Evolutionary conservation across 805 yeast genomes (phyloP).

Genomic region (Yarrowia sp.): DNA sequence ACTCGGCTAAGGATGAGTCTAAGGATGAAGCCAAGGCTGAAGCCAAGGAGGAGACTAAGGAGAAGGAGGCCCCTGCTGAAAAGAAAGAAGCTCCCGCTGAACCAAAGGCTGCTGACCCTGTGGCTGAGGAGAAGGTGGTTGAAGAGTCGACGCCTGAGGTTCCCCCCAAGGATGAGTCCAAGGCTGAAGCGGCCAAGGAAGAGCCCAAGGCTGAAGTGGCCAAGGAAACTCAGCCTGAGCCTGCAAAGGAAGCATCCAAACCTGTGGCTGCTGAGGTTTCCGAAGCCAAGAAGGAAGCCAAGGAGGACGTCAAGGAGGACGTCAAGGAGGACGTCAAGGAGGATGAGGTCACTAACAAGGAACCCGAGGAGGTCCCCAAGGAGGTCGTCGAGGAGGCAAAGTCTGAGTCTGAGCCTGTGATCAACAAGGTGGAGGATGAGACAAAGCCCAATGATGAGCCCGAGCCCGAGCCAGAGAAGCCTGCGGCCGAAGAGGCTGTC

Average conservation of each 20-base stretch:
- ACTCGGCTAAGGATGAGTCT: constrained; percentile 24
- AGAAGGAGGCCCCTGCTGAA: constrained; percentile 16
- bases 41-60: constrained; percentile 22
- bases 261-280: too few species aligned
- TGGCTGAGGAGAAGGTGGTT: background rate
- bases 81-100: background rate
- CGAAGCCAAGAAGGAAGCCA: constrained; percentile 27
- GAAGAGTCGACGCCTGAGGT: background rate
- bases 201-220: background rate
- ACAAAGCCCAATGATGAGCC: background rate
- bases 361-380: too few species aligned
- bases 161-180: background rate
- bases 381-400: background rate
- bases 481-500: background rate
- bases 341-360: too few species aligned
- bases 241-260: too few species aligned
- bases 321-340: constrained; percentile 27
- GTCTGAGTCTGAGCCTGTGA: background rate
- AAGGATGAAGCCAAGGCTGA: constrained; percentile 28
- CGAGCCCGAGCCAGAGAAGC: too few species aligned
- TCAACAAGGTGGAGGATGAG: background rate
- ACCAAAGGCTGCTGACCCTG: too few species aligned
- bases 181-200: background rate
- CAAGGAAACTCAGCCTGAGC: too few species aligned
- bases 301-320: constrained; percentile 23